Conservation (phyloP, 2,329 filamentous ascomycete genomes). For the Metarhizium album region DNA sequence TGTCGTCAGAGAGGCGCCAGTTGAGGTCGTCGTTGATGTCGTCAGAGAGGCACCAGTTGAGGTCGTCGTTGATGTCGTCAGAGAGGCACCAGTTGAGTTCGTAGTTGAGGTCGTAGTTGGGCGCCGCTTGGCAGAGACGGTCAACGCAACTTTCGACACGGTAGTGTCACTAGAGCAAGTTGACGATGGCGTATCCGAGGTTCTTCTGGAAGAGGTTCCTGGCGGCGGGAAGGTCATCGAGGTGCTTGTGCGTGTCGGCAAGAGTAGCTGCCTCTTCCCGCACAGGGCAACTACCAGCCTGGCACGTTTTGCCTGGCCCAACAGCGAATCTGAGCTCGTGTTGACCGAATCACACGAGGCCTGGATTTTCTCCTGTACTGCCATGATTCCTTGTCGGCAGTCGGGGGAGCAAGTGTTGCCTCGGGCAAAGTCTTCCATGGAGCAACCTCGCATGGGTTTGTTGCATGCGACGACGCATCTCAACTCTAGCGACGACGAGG, state of each 20-base stretch:
- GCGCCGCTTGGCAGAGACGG: background rate
- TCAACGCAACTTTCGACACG: background rate
- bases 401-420: conserved; percentile 25
- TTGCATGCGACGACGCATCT: conserved; percentile 32
- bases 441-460: conserved; percentile 27
- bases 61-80: background rate
- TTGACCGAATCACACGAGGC: conserved; percentile 16
- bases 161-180: background rate
- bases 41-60: no score
- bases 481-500: conserved; percentile 23
- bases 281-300: conserved; percentile 28
- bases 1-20: no score
- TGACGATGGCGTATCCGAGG: background rate
- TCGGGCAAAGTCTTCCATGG: conserved; percentile 22
- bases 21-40: no score
- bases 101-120: background rate
- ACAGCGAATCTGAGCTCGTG: conserved; percentile 19
- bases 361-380: conserved; percentile 19
- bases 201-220: conserved; percentile 1
- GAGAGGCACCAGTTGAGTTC: background rate
- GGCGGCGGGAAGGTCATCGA: background rate
- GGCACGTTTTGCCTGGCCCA: conserved; percentile 26
- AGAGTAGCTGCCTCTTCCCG: conserved; percentile 8
- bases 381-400: conserved; percentile 22
- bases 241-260: conserved; percentile 5